phyloP scores from a whole-genome alignment of 371 early-diverging fungal species.

The Saksenaea oblongispora region DNA sequence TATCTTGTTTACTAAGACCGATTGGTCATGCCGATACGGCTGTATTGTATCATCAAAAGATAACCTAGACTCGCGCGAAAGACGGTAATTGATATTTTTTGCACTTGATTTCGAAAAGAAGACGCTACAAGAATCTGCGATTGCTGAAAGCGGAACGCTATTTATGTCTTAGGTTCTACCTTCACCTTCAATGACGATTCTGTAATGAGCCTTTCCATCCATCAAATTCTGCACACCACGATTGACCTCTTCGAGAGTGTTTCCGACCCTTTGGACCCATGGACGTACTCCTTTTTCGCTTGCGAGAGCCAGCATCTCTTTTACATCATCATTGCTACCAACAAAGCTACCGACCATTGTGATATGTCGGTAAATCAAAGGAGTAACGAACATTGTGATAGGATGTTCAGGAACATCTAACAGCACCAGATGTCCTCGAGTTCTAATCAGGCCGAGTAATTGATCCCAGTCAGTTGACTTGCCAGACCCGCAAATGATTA shows the following conservation, averaged over 20 bases:
- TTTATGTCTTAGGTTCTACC: background rate
- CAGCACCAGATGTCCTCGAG: conserved; percentile 59
- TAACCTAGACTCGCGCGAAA: too few relatives aligned
- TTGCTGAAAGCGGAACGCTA: background rate
- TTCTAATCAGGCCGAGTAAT: conserved; percentile 51
- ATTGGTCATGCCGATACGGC: too few relatives aligned
- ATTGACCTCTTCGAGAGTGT: conserved; percentile 64
- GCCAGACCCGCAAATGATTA: conserved; percentile 62
- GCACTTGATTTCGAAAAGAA: too few relatives aligned
- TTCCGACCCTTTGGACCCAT: conserved; percentile 60
- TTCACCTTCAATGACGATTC: conserved; percentile 60
- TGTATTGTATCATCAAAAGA: too few relatives aligned
- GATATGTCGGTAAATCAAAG: conserved; percentile 54
- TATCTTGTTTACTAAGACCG: too few relatives aligned
- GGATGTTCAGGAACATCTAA: conserved; percentile 69
- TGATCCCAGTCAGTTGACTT: conserved; percentile 52
- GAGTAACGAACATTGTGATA: conserved; percentile 35
- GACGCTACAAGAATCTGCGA: too few relatives aligned
- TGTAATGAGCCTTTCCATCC: conserved; percentile 68
- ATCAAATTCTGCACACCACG: conserved; percentile 60
- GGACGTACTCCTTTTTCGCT: conserved; percentile 66
- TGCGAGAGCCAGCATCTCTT: conserved; percentile 74
- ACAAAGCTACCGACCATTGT: conserved; percentile 71
- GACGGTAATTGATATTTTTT: too few relatives aligned
- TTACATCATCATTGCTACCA: conserved; percentile 58